phyloP scores from a whole-genome alignment of 345 rosid genomes.

The Leavenworthia alabamica region DNA sequence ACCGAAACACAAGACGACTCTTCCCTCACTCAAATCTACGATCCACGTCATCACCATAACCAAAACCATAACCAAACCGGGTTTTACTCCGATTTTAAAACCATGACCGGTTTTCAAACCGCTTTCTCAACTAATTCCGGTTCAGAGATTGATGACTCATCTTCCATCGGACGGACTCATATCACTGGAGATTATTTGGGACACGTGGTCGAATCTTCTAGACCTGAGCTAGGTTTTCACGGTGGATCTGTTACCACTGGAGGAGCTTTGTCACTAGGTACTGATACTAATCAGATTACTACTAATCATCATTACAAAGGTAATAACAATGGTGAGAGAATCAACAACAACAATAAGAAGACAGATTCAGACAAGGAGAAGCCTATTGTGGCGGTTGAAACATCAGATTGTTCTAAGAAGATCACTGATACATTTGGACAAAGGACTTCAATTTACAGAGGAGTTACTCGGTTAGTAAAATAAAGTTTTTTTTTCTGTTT shows the following conservation, averaged over 20 bases:
- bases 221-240: conserved; percentile 52
- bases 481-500: background rate
- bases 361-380: conserved; percentile 24
- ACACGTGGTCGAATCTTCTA: conserved; percentile 56
- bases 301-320: conserved; percentile 20
- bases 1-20: background rate
- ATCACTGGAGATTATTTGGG: conserved; percentile 41
- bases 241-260: conserved; percentile 27
- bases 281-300: background rate
- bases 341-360: conserved; percentile 14
- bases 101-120: conserved; percentile 58
- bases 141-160: conserved; percentile 84
- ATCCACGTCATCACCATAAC: too few relatives aligned
- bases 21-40: too few relatives aligned
- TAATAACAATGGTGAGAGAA: conserved; percentile 7
- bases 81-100: conserved; percentile 62
- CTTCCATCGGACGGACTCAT: conserved; percentile 55
- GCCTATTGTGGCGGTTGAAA: conserved; percentile 38
- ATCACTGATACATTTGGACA: conserved; percentile 79
- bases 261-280: conserved; percentile 64
- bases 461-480: conserved; percentile 64
- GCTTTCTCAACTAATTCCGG: conserved; percentile 75
- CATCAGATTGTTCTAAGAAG: conserved; percentile 49
- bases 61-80: conserved; percentile 11
- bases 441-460: conserved; percentile 91